Percentiles rank a stretch among this genome's conserved stretches.
These are phyloP conservation scores for Magnaporthiopsis incrustans DNA, from an alignment of 2,329 filamentous ascomycete species.

Conservation along the genomic window DNA sequence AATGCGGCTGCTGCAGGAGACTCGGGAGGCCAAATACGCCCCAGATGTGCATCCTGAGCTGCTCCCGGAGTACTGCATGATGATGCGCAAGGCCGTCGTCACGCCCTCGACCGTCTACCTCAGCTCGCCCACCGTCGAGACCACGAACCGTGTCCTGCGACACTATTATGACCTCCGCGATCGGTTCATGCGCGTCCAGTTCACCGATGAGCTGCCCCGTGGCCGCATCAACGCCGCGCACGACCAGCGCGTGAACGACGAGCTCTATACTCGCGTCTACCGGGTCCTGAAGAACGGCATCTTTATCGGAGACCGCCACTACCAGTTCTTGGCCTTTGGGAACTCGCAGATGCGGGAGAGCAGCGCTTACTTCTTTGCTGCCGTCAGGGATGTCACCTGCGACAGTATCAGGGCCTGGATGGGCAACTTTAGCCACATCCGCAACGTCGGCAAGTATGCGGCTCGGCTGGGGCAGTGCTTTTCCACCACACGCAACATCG, in stretches of 20 bases:
- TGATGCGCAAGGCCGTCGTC: slow-evolving; percentile 64
- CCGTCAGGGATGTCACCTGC: slow-evolving; percentile 57
- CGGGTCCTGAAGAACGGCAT: slow-evolving; percentile 71
- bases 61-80: slow-evolving; percentile 59
- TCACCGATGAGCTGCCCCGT: slow-evolving; percentile 67
- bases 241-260: slow-evolving; percentile 50
- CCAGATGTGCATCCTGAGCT: slow-evolving; percentile 29
- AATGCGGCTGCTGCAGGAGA: slow-evolving; percentile 59
- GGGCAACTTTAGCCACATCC: slow-evolving; percentile 77
- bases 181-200: slow-evolving; percentile 81
- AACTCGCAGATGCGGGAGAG: slow-evolving; percentile 93
- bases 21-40: slow-evolving; percentile 38
- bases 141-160: slow-evolving; percentile 79
- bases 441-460: slow-evolving; percentile 78
- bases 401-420: slow-evolving; percentile 77
- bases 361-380: slow-evolving; percentile 86
- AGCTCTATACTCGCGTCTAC: slow-evolving; percentile 67
- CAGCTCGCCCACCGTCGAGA: slow-evolving; percentile 70
- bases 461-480: slow-evolving; percentile 91
- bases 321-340: slow-evolving; percentile 86
- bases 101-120: slow-evolving; percentile 81
- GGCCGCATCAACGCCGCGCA: slow-evolving; percentile 51
- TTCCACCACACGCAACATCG: slow-evolving; percentile 77
- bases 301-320: slow-evolving; percentile 69
- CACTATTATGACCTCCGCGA: slow-evolving; percentile 61